Evolutionary conservation across 192 early-diverging fungal species (phyloP).

Genomic region (Dissophora globulifera): DNA sequence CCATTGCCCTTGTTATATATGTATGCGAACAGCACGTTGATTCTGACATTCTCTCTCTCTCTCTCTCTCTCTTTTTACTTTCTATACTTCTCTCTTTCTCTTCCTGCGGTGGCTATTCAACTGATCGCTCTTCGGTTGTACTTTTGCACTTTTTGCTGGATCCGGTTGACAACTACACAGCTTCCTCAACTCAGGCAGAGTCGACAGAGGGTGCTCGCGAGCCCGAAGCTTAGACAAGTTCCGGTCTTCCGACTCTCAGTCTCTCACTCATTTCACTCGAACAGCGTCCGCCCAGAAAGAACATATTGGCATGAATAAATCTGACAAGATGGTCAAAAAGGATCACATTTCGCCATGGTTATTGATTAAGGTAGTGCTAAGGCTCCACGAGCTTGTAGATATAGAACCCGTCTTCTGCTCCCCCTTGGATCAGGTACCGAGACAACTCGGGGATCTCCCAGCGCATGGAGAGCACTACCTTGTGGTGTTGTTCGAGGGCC

Average conservation of each 20-base stretch:
- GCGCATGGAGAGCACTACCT: slow-evolving; percentile 32
- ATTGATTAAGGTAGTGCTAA: too few relatives aligned
- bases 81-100: too few relatives aligned
- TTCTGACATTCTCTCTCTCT: neutral
- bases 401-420: slow-evolving; percentile 12
- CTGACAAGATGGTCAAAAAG: too few relatives aligned
- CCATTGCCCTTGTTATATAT: too few relatives aligned
- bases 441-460: slow-evolving; percentile 34
- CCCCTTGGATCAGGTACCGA: slow-evolving; percentile 18
- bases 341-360: too few relatives aligned
- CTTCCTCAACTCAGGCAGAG: neutral
- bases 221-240: neutral
- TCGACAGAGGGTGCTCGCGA: slow-evolving; percentile 1
- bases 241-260: neutral
- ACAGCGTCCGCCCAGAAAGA: neutral
- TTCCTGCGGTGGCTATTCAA: too few relatives aligned
- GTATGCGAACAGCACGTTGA: too few relatives aligned
- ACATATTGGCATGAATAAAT: slow-evolving; percentile 2
- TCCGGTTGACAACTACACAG: too few relatives aligned
- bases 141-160: too few relatives aligned
- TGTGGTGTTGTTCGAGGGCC: slow-evolving; percentile 7
- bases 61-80: too few relatives aligned
- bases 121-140: too few relatives aligned
- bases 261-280: neutral
- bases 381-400: slow-evolving; percentile 11